A percentile compares a stretch with the other conserved stretches of the same genome.
These are phyloP conservation scores for Cystobasidiaceae sp. DNA, from an alignment of 1,284 basidiomycete species.

Conservation along the genomic window DNA sequence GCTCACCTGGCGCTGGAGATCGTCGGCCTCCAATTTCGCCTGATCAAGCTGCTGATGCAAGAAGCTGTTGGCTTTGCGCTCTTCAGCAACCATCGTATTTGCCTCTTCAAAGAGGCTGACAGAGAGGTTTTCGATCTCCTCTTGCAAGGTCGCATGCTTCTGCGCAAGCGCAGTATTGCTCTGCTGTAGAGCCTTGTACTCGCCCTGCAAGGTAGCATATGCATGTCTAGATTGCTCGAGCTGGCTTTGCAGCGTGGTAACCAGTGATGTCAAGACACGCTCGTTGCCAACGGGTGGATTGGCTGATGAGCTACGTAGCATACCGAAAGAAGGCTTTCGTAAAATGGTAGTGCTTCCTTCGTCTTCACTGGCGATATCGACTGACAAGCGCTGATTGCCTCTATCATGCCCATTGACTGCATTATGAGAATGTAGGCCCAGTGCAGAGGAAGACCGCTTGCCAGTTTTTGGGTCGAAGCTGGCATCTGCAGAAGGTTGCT, in stretches of 20 bases:
- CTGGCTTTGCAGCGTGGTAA: constrained; percentile 4
- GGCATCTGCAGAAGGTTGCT: constrained; percentile 1
- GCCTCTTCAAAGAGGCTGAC: constrained; percentile 43
- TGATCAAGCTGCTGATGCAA: constrained; percentile 33
- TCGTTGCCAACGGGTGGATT: constrained; percentile 1
- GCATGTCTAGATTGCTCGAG: background rate
- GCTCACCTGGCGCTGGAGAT: constrained; percentile 23
- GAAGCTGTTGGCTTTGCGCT: constrained; percentile 33
- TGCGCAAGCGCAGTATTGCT: constrained; percentile 35
- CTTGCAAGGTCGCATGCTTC: constrained; percentile 39
- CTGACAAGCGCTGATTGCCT: background rate
- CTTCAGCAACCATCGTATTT: constrained; percentile 41
- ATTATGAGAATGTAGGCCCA: background rate
- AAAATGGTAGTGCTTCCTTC: constrained; percentile 5
- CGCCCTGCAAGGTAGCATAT: constrained; percentile 31
- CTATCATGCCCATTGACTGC: background rate
- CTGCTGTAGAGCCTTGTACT: constrained; percentile 21
- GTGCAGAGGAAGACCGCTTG: background rate
- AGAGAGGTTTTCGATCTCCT: constrained; percentile 41
- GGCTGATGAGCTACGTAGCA: constrained; percentile 8
- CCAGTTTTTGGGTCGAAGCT: background rate
- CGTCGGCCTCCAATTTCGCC: constrained; percentile 33
- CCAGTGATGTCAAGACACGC: background rate
- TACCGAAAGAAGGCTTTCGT: constrained; percentile 16
- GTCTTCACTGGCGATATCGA: constrained; percentile 11